Base-by-base conservation (phyloP, 1,284 basidiomycete genomes). In the Hortiboletus rubellus region DNA sequence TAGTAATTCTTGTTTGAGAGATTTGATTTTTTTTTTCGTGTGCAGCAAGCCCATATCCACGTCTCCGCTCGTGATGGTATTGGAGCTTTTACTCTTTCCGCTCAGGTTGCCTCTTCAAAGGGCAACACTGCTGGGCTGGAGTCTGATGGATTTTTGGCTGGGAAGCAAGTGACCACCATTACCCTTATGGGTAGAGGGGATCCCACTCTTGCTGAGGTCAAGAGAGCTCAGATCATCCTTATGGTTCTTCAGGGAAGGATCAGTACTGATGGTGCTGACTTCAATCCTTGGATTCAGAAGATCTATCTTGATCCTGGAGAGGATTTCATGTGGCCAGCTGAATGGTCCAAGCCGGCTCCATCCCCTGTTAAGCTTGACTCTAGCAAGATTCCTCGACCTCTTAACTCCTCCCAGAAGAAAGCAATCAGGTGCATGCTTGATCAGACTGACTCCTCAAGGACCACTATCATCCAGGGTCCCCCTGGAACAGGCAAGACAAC, bases 271-370 rank as follows among this genome's bases (percentile, higher is more conserved):
- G 65, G 72, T 12, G 56, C 81, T 24, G 66, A 79, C 41, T 66
- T 76, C 24, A 85, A 77, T 59, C 81, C 84, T 6, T 89, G 84
- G 79, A 72, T 86, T 18, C 71, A 79, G 36, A 81, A 81, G 59
- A 82, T 89, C 42, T 85, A 77, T 70, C 75, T 80, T 47, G 70
- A 70, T 2, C 40, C 65, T 37, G 62, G 61, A 37, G 63, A 68
- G 44, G 72, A 65, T 12, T 68, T 81, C 22, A 54, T 49, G 18
- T 84, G 83, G 82, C 82, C 84, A 59, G 55, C 55, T 71, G 61
- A 66, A 9, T 74, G 72, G 72, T 70, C 61, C 43, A 36, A 70
- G 30, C 34, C 46, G 50, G n/a, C 58, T 27, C 12, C 46, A 49
- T 14, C 50, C 5, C 48, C 48, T 42, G 33, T 71, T 4, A 69